Conservation (phyloP, 2,329 filamentous ascomycete genomes). For the Pleoardoris graminearum region DNA sequence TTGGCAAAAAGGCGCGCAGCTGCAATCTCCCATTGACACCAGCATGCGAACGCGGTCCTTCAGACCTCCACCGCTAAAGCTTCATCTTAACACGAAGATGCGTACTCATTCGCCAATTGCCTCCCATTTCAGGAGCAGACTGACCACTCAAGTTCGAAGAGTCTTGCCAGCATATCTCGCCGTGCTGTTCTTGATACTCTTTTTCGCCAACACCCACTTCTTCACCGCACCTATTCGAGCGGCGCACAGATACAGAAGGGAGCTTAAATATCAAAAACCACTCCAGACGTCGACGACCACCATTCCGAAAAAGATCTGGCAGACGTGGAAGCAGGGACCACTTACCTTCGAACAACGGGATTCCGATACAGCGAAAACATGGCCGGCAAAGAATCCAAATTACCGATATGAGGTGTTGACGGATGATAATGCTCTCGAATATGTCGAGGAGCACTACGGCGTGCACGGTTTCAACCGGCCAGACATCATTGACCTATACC, state of each 20-base stretch:
- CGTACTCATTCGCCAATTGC: constrained; percentile 38
- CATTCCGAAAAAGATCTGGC: constrained; percentile 73
- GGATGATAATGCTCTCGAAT: constrained; percentile 67
- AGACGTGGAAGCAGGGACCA: constrained; percentile 74
- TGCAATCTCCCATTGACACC: constrained; percentile 34
- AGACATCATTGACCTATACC: constrained; percentile 49
- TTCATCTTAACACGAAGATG: constrained; percentile 38
- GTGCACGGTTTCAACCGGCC: constrained; percentile 66
- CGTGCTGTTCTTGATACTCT: constrained; percentile 35
- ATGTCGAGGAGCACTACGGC: constrained; percentile 70
- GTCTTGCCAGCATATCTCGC: constrained; percentile 40
- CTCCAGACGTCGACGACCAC: constrained; percentile 27
- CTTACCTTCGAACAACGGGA: constrained; percentile 68
- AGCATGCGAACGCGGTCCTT: constrained; percentile 40
- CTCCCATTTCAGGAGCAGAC: constrained; percentile 36
- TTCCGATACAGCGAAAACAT: constrained; percentile 62
- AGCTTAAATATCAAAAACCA: constrained; percentile 41
- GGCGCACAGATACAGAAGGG: constrained; percentile 38
- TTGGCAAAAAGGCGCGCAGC: constrained; percentile 17
- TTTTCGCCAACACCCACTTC: constrained; percentile 39
- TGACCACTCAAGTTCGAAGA: constrained; percentile 41
- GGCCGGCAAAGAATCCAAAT: constrained; percentile 67
- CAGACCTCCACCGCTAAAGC: constrained; percentile 39
- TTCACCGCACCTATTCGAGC: constrained; percentile 40
- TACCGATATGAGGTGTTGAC: constrained; percentile 72